A percentile compares a stretch with the other conserved stretches of the same genome.
Evolutionary conservation across 1,139 yeast genomes (phyloP).

Genomic region (Geotrichum restrictum): DNA sequence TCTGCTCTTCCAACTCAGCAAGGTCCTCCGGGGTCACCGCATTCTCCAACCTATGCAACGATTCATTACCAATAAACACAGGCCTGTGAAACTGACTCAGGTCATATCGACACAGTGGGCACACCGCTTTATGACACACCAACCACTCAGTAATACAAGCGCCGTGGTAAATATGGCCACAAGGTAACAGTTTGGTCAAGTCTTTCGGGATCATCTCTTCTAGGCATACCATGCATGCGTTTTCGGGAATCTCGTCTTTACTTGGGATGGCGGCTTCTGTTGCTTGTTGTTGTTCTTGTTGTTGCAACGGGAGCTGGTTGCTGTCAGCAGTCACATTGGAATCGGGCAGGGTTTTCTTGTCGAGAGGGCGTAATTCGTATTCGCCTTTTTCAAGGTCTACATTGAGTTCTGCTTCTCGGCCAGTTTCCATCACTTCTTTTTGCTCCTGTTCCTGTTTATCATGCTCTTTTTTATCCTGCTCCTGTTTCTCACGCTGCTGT

Average conservation of each 20-base stretch:
- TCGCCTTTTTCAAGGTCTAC: neutral
- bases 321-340: neutral
- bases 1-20: too few species aligned
- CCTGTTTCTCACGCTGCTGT: neutral
- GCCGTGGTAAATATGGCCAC: conserved; percentile 15
- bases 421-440: neutral
- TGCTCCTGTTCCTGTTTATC: neutral
- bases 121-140: conserved; percentile 14
- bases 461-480: neutral
- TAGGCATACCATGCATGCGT: conserved; percentile 16
- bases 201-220: conserved; percentile 6
- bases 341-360: neutral
- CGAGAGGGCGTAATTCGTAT: neutral
- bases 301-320: neutral
- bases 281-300: neutral
- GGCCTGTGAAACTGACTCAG: conserved; percentile 7
- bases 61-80: too few species aligned
- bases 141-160: conserved; percentile 17
- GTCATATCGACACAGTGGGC: conserved; percentile 18
- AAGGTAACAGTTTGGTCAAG: conserved; percentile 8
- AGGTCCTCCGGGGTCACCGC: too few species aligned
- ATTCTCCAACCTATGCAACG: too few species aligned
- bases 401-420: neutral
- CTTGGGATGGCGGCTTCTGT: neutral
- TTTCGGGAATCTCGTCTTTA: conserved; percentile 10